Evolutionary conservation across 2,329 filamentous ascomycete genomes (phyloP).

Genomic region (Alternaria ethzedia): DNA sequence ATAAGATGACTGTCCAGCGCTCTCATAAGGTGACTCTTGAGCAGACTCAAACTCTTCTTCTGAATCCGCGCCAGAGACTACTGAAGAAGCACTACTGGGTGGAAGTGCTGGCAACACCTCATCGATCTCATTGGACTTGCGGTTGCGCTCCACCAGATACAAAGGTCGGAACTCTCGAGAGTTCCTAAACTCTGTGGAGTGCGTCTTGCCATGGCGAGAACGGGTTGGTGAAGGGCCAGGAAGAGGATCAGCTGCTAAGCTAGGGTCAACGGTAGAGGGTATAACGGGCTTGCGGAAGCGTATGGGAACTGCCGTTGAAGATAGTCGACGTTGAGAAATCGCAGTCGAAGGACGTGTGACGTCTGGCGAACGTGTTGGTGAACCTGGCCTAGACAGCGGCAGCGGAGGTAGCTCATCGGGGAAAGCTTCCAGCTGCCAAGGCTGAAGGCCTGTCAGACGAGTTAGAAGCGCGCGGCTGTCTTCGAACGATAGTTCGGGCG

Average conservation of each 20-base stretch:
- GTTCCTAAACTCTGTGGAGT: conserved; percentile 60
- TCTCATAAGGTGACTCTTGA: conserved; percentile 46
- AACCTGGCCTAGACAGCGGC: conserved; percentile 40
- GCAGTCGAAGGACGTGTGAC: conserved; percentile 21
- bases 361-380: conserved; percentile 36
- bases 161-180: conserved; percentile 78
- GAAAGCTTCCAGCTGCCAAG: conserved; percentile 45
- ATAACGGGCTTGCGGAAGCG: conserved; percentile 59
- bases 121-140: conserved; percentile 40
- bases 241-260: conserved; percentile 21
- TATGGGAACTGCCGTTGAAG: conserved; percentile 61
- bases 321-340: conserved; percentile 30
- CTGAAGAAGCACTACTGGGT: conserved; percentile 51
- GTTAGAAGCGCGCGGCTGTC: conserved; percentile 43
- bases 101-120: conserved; percentile 61
- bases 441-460: conserved; percentile 44
- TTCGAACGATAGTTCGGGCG: conserved; percentile 37
- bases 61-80: conserved; percentile 48
- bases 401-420: conserved; percentile 44
- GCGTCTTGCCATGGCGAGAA: conserved; percentile 54
- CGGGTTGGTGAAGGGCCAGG: conserved; percentile 53
- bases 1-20: conserved; percentile 28
- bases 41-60: conserved; percentile 56
- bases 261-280: conserved; percentile 52
- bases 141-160: conserved; percentile 75